Conservation (phyloP, 2,329 filamentous ascomycete species). For the Diaporthe ilicicola region DNA sequence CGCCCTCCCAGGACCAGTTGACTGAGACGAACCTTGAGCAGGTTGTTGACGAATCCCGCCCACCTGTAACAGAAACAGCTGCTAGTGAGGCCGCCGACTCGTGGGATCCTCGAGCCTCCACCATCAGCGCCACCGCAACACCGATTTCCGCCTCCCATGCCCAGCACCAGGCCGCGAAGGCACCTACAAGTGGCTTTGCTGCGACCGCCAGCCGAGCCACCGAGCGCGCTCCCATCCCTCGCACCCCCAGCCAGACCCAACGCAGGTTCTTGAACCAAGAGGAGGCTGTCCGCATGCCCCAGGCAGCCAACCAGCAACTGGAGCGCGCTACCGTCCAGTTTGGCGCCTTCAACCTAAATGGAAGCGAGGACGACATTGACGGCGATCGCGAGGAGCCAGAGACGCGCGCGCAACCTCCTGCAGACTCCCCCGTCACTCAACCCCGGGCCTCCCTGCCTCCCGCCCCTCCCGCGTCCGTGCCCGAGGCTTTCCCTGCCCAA, state of each 20-base stretch:
- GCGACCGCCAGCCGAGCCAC: slow-evolving; percentile 85
- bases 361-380: slow-evolving; percentile 86
- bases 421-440: slow-evolving; percentile 87
- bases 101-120: slow-evolving; percentile 73
- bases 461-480: slow-evolving; percentile 60
- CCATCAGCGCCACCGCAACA: slow-evolving; percentile 69
- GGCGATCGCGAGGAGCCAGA: slow-evolving; percentile 95
- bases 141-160: slow-evolving; percentile 72
- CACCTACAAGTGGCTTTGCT: slow-evolving; percentile 76
- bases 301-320: slow-evolving; percentile 83
- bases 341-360: slow-evolving; percentile 91
- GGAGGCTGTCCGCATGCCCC: slow-evolving; percentile 96
- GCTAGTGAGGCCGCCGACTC: slow-evolving; percentile 91
- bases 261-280: slow-evolving; percentile 92
- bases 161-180: slow-evolving; percentile 65
- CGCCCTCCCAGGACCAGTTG: slow-evolving; percentile 81
- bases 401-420: slow-evolving; percentile 90
- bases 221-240: slow-evolving; percentile 62
- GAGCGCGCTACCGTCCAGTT: slow-evolving; percentile 95
- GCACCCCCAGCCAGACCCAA: slow-evolving; percentile 78
- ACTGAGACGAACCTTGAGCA: slow-evolving; percentile 94
- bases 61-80: slow-evolving; percentile 80
- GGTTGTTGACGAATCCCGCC: slow-evolving; percentile 81
- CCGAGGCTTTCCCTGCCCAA: slow-evolving; percentile 63
- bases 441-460: slow-evolving; percentile 90